Base-by-base conservation (phyloP, 805 yeast genomes). In the Schizosaccharomyces pombe region DNA sequence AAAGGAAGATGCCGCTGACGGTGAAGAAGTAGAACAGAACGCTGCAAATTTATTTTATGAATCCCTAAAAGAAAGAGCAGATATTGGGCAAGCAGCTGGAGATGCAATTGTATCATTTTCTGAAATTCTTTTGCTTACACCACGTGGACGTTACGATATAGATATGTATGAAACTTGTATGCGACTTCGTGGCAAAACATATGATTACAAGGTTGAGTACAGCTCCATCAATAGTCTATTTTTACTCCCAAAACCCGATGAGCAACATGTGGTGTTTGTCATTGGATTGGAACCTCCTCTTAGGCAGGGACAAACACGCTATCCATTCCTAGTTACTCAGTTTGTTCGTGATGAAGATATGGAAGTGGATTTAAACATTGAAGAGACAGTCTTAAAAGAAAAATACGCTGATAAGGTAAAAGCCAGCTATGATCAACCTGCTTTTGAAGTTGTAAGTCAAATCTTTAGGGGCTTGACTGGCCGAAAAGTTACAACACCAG, bases 131-230 rank as follows among this genome's bases (percentile, higher is more conserved):
- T 85, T 91, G 73, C 77, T 91, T 57, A 91, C 97, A 1, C 98
- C 98, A 62, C 80, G 98, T 75, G 98, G 98, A 59, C 89, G 98
- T 67, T 91, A 87, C 66, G 97, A 91, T 66, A 82, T 91, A 61
- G 96, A 89, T 67, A 81, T 91, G 79, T 91, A 84, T 68, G 79
- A 84, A 34, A 76, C 77, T 31, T 82, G 91, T 54, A 76, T 91
- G 67, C 79, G 97, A 64, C 74, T 91, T 54, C 79, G 98, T 62
- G 99, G 99, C 65, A 91, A 89, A 68, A 91, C 97, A 1, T 91
- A 91, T 69, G 98, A 91, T 66, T 93, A 91, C 73, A 91, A 89
- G 69, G 76, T 91, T 57, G 95, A 83, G 65, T 89, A 84, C 67
- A 75, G 79, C 62, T 91, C 86, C 64, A 79, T 91, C 58, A 94